Evolutionary conservation across 208 protist species (phyloP).

Genomic region (Strigomonas oncopelti): DNA sequence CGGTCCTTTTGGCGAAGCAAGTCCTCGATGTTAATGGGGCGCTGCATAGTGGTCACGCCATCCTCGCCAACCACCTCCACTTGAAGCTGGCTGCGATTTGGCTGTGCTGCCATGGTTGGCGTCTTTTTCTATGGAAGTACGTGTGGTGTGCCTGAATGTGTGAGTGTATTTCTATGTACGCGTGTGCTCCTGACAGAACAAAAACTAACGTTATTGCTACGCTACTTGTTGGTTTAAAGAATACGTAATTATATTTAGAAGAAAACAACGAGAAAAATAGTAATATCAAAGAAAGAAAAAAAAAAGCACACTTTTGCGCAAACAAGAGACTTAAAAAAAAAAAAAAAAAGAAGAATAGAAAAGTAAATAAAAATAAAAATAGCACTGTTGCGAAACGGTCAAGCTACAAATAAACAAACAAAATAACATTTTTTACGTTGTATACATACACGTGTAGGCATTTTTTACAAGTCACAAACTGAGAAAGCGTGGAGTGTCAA

Average conservation of each 20-base stretch:
- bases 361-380: conserved; percentile 1
- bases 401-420: too few species aligned
- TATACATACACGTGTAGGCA: background rate
- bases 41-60: conserved; percentile 40
- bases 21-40: conserved; percentile 72
- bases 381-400: too few species aligned
- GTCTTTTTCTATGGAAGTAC: conserved; percentile 3
- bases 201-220: too few species aligned
- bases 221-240: too few species aligned
- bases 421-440: conserved; percentile 10
- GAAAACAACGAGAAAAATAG: conserved; percentile 10
- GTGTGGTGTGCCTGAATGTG: background rate
- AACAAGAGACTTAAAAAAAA: conserved; percentile 1
- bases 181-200: too few species aligned
- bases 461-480: conserved; percentile 5
- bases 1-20: conserved; percentile 44
- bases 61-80: conserved; percentile 65
- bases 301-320: background rate
- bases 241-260: conserved; percentile 5
- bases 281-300: conserved; percentile 11
- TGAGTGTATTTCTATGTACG: background rate
- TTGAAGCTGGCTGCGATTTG: conserved; percentile 34
- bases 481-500: background rate
- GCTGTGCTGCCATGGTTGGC: conserved; percentile 3
- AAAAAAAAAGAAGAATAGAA: background rate